These are phyloP conservation scores for Pholiota microspora DNA, from an alignment of 768 basidiomycete genomes.

Conservation along the genomic window DNA sequence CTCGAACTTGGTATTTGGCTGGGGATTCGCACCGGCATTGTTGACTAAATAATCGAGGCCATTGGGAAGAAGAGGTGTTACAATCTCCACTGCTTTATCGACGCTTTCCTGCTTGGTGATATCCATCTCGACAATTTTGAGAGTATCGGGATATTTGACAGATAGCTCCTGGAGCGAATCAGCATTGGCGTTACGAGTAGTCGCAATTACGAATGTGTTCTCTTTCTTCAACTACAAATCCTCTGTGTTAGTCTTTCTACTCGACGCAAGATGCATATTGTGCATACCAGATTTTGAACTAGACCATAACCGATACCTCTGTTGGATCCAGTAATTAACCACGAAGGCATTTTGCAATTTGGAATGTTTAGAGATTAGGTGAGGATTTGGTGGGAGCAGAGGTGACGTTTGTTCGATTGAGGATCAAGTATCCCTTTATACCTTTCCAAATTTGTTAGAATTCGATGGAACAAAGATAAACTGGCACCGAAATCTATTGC, in stretches of 20 bases:
- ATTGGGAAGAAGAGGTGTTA: slow-evolving; percentile 17
- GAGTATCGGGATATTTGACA: slow-evolving; percentile 10
- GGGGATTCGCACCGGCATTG: slow-evolving; percentile 6
- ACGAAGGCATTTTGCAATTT: slow-evolving; percentile 20
- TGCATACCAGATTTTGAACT: not conserved
- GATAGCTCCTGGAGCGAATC: slow-evolving; percentile 14
- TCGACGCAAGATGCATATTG: not conserved
- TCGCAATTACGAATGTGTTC: not conserved
- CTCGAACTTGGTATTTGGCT: slow-evolving; percentile 18
- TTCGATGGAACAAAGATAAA: too few species aligned
- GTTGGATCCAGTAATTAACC: slow-evolving; percentile 15
- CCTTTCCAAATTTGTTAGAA: too few species aligned
- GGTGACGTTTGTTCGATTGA: too few species aligned
- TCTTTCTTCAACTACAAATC: not conserved
- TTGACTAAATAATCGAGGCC: slow-evolving; percentile 21
- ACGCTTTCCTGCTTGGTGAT: slow-evolving; percentile 17
- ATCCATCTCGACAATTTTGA: slow-evolving; percentile 19
- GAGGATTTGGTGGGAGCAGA: not conserved
- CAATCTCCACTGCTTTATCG: slow-evolving; percentile 15
- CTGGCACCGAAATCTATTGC: not conserved
- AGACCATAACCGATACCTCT: slow-evolving; percentile 3
- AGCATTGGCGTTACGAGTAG: not conserved
- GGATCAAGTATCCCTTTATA: too few species aligned
- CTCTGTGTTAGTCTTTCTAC: not conserved
- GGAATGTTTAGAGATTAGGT: not conserved